A percentile compares a stretch with the other conserved stretches of the same genome.
phyloP scores from a whole-genome alignment of 129 eudicot species.

The Pseudognaphalium luteoalbum region DNA sequence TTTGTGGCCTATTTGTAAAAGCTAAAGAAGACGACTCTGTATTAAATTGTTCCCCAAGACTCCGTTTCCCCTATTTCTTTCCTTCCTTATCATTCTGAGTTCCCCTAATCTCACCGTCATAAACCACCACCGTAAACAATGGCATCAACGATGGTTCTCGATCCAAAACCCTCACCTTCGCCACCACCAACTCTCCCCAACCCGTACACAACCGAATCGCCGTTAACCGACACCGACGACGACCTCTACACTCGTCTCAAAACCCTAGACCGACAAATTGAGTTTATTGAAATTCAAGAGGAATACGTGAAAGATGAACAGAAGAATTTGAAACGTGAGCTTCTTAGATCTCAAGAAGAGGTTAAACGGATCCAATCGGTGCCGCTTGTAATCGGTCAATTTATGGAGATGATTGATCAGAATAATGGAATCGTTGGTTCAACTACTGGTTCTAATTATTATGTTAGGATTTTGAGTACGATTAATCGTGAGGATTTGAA shows the following conservation, averaged over 20 bases:
- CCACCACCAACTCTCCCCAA: slow-evolving; percentile 28
- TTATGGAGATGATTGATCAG: slow-evolving; percentile 59
- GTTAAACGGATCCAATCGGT: slow-evolving; percentile 55
- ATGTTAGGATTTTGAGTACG: slow-evolving; percentile 53
- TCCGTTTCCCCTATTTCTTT: background rate
- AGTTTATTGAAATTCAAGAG: slow-evolving; percentile 47
- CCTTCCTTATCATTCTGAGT: background rate
- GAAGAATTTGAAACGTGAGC: slow-evolving; percentile 47
- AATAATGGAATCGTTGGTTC: slow-evolving; percentile 61
- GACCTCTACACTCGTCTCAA: slow-evolving; percentile 49
- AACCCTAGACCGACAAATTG: slow-evolving; percentile 37
- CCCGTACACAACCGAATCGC: slow-evolving; percentile 17
- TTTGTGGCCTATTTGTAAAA: background rate
- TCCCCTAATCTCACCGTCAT: background rate
- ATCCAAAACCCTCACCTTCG: slow-evolving; percentile 34
- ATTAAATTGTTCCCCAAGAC: slow-evolving; percentile 23
- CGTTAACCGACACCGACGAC: slow-evolving; percentile 31
- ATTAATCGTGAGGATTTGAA: slow-evolving; percentile 50
- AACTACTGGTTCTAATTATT: slow-evolving; percentile 53
- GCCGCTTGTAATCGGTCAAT: slow-evolving; percentile 53
- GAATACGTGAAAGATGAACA: slow-evolving; percentile 54
- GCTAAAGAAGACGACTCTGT: background rate
- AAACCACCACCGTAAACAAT: background rate
- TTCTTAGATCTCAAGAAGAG: slow-evolving; percentile 46
- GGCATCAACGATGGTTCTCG: slow-evolving; percentile 47